phyloP scores from a whole-genome alignment of 345 rosid species.

The Acer saccharum region DNA sequence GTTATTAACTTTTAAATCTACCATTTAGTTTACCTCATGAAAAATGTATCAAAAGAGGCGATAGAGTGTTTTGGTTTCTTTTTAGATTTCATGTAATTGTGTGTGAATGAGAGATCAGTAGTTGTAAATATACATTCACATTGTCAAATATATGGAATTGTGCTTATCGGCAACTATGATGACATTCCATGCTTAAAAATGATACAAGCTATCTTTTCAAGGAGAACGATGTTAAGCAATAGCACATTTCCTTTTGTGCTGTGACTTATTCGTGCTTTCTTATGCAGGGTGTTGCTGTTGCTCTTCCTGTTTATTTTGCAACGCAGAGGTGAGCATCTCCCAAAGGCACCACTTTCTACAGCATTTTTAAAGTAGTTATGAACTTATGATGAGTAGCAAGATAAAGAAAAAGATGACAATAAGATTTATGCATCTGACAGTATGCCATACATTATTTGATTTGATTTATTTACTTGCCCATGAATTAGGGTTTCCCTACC shows the following conservation, averaged over 20 bases:
- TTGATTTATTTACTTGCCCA: not conserved
- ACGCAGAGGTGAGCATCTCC: slow-evolving; percentile 77
- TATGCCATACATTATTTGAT: not conserved
- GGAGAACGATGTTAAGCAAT: not conserved
- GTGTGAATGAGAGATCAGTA: not conserved
- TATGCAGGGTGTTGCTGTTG: slow-evolving; percentile 94
- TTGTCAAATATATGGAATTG: not conserved
- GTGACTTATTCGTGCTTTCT: slow-evolving; percentile 22
- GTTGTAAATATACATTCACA: not conserved
- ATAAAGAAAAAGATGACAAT: not conserved
- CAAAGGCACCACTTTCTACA: not conserved
- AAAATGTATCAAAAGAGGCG: too few species aligned
- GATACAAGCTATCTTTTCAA: slow-evolving; percentile 7
- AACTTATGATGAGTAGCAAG: not conserved
- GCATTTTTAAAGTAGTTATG: slow-evolving; percentile 2
- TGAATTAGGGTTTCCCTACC: not conserved
- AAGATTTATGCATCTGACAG: not conserved
- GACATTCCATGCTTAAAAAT: not conserved
- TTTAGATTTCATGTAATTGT: not conserved
- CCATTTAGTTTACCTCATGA: not conserved
- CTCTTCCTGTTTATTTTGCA: slow-evolving; percentile 94
- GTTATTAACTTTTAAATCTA: too few species aligned
- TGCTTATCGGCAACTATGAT: not conserved
- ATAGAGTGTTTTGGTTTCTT: not conserved
- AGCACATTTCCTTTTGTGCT: not conserved